Evolutionary conservation across 345 rosid species (phyloP), one percentile per base, ranked within the genome.

Genomic region (Pelargonium nanum): DNA sequence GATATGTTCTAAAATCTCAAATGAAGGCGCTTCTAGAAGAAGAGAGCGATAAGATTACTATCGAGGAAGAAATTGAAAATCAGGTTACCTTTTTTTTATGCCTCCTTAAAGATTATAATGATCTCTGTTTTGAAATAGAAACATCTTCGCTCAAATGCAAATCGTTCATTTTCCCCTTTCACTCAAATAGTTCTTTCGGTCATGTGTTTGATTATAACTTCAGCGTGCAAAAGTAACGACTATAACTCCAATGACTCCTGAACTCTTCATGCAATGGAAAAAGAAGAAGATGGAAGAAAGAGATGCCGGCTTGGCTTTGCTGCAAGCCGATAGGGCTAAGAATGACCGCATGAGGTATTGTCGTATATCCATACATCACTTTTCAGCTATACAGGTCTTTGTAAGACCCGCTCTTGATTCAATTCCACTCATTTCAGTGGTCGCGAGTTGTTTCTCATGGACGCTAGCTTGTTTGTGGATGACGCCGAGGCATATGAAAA

Each of bases 281-380:
- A 82, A 61, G 77, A 87, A 80, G 79, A 89, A 85, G 80, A 77
- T 68, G 16, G 89, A 85, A 45, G 97, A 84, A 74, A 81, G 80
- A 75, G 94, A 92, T 45, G 97, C 82, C 1, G 80, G 91, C 68
- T 80, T 92, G 76, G 96, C 89, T 70, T 83, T 84, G 13, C 80
- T 68, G 68, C 89, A 69, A 64, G 99, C 97, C 9, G 99, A 92
- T 15, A 89, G 99, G 70, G 99, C 96, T 62, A 93, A 93, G 85
- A 87, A 87, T 72, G 99, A 89, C 70, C 86, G 97, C n/a, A 87
- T 93, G 93, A 93, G 99, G 99, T 91, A 74, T 58, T 50, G 44
- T n/a, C n/a, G n/a, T n/a, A n/a, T n/a, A n/a, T 57, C 60, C 17
- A 21, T 52, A 24, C 1, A 19, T 62, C 40, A 20, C 58, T 20